Percentiles rank a stretch among this genome's conserved stretches.
Conservation (phyloP, 441 rosid genomes). For the Melianthus villosus region DNA sequence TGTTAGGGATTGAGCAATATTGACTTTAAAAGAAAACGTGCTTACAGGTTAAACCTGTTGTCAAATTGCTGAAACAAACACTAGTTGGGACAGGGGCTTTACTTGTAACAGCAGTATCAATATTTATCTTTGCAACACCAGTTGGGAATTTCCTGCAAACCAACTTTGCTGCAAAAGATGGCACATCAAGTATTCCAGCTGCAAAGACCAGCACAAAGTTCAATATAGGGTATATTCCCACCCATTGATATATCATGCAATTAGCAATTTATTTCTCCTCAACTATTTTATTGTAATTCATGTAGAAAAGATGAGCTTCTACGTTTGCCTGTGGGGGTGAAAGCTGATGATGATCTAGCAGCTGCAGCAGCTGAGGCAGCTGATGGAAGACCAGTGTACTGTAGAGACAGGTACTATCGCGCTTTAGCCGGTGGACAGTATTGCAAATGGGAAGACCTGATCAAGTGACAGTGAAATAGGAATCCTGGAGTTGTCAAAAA, state of each 20-base stretch:
- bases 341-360: constrained; percentile 58
- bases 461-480: constrained; percentile 13
- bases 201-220: constrained; percentile 37
- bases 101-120: constrained; percentile 44
- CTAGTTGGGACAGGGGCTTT: constrained; percentile 64
- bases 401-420: constrained; percentile 66
- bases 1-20: background rate
- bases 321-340: constrained; percentile 49
- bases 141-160: constrained; percentile 47
- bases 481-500: background rate
- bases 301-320: constrained; percentile 65
- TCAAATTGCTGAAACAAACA: constrained; percentile 74
- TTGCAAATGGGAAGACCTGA: constrained; percentile 85
- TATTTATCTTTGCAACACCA: constrained; percentile 68
- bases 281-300: constrained; percentile 2
- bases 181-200: constrained; percentile 20
- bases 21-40: constrained; percentile 3
- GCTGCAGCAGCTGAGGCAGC: constrained; percentile 95
- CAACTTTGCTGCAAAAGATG: constrained; percentile 19
- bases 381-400: constrained; percentile 83
- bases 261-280: constrained; percentile 5
- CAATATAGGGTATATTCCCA: constrained; percentile 45
- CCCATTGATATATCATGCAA: constrained; percentile 2
- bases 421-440: constrained; percentile 75
- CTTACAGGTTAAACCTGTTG: constrained; percentile 67